Base-by-base conservation (phyloP, 352 stramenopile genomes). In the Lagenidium giganteum region DNA sequence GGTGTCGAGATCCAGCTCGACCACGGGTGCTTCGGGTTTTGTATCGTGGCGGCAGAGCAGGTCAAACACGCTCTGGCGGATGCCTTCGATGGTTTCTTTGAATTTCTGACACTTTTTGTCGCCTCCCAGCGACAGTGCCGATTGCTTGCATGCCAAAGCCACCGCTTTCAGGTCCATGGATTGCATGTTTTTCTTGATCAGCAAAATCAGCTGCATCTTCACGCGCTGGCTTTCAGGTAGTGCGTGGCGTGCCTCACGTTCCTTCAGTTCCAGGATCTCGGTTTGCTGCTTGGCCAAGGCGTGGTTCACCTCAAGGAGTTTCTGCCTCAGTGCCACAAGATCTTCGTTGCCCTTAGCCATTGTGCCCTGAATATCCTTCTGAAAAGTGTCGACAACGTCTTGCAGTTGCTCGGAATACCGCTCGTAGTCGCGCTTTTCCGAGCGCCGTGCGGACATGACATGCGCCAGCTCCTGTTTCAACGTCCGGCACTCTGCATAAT, bases 271-370 rank as follows among this genome's bases (percentile, higher is more conserved):
- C 30, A 89, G 43, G 42, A 86, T 76, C 38, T 85, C 72, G 2
- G 70, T 74, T 25, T 86, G 66, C 44, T 83, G 70, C 13, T 70
- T 66, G 9, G 68, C 70, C 20, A 89, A 52, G 5, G 70, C 59
- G 23, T 86, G 68, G 7, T 89, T 84, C 14, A 76, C 61, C 27
- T 89, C 70, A 20, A 86, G 42, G 2, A 89, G 56, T 34, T 89
- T 80, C 36, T 79, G 68, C 13, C 73, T 65, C 26, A 89, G 42
- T 8, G 68, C 49, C 27, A 62, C 60, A n/a, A 85, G 42, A 24
- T 88, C 72, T 29, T 80, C 66, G 21, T 61, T 63, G 41, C 45
- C 51, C 41, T 61, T 54, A 2, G 51, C 36, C 23, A 42, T 31
- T 8, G 51, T 49, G 17, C n/a, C n/a, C n/a, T n/a, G n/a, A n/a